phyloP scores from a whole-genome alignment of 257 asterid species.

The Jacaranda mimosifolia region DNA sequence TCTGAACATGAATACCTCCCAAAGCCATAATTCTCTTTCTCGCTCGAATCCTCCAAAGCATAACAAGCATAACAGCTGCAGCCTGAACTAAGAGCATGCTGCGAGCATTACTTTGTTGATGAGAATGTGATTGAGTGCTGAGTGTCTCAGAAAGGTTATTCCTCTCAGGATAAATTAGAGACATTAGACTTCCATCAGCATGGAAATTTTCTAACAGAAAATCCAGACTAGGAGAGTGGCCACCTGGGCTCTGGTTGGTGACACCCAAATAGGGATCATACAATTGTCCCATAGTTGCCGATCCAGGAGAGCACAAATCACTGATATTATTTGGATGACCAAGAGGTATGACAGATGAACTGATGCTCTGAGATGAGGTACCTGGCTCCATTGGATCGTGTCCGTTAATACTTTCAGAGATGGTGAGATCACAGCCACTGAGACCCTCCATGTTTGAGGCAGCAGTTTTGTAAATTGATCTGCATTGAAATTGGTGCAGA shows the following conservation, averaged over 20 bases:
- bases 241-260: not conserved
- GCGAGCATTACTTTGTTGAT: conserved; percentile 30
- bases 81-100: not conserved
- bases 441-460: not conserved
- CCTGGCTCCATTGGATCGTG: conserved; percentile 26
- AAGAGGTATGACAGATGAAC: not conserved
- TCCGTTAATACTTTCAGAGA: not conserved
- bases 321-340: not conserved
- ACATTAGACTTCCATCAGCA: not conserved
- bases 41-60: conserved; percentile 36
- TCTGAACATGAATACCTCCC: conserved; percentile 27
- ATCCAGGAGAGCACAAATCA: not conserved
- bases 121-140: conserved; percentile 15
- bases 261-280: not conserved
- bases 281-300: conserved; percentile 7
- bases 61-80: not conserved
- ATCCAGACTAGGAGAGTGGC: not conserved
- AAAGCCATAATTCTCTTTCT: conserved; percentile 33
- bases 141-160: not conserved
- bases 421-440: not conserved
- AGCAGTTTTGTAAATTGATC: not conserved
- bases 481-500: conserved; percentile 34
- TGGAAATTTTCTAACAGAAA: not conserved
- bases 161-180: not conserved
- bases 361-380: conserved; percentile 10